phyloP scores from a whole-genome alignment of 805 yeast genomes.

The Spathaspora sp. region DNA sequence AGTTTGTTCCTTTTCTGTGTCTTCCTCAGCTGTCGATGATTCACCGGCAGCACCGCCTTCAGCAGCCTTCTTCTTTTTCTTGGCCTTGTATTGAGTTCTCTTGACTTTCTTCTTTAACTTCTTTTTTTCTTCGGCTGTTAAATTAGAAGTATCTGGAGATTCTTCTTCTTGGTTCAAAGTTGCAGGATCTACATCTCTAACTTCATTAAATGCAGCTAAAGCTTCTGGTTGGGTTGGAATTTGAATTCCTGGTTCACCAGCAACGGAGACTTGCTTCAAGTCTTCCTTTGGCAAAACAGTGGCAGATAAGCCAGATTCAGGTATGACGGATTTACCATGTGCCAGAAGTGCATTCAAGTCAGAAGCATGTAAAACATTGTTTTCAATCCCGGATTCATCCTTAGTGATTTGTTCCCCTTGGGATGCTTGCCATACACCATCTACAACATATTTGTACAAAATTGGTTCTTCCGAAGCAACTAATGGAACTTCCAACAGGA shows the following conservation, averaged over 20 bases:
- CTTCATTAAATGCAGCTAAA: constrained; percentile 62
- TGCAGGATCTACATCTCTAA: constrained; percentile 45
- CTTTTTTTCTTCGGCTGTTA: constrained; percentile 34
- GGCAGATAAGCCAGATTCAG: constrained; percentile 31
- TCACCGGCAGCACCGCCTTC: constrained; percentile 10
- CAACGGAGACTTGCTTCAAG: constrained; percentile 31
- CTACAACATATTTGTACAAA: constrained; percentile 62
- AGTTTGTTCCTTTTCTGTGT: constrained; percentile 12
- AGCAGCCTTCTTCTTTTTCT: constrained; percentile 29
- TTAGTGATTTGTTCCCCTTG: constrained; percentile 36
- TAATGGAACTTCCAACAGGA: constrained; percentile 56
- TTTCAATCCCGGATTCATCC: constrained; percentile 49
- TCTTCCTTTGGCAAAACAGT: constrained; percentile 36
- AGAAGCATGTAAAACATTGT: constrained; percentile 42
- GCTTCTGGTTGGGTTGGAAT: constrained; percentile 60
- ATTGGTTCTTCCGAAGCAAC: constrained; percentile 38
- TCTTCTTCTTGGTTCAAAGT: constrained; percentile 44
- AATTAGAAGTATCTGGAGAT: constrained; percentile 13
- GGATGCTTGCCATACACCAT: constrained; percentile 58
- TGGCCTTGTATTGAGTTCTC: constrained; percentile 40
- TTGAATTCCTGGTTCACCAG: constrained; percentile 73
- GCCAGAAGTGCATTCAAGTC: constrained; percentile 24
- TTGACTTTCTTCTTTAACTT: constrained; percentile 43
- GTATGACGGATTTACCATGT: constrained; percentile 21
- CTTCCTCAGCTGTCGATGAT: constrained; percentile 11